A percentile compares a stretch with the other conserved stretches of the same genome.
These are phyloP conservation scores for Suhomyces yuchorum DNA, from an alignment of 1,139 yeast species.

Conservation along the genomic window DNA sequence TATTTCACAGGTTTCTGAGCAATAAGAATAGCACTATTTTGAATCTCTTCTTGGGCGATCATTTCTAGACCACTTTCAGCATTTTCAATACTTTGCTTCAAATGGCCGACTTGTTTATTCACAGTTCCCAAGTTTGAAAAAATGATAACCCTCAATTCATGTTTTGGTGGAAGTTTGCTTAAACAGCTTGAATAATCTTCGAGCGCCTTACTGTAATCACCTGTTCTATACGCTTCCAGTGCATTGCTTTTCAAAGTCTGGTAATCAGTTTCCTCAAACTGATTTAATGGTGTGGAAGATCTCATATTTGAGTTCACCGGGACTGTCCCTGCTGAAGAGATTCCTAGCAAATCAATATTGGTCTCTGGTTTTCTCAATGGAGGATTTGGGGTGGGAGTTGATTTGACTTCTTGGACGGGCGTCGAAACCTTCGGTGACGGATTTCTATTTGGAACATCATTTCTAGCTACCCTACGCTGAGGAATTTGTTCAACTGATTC, in stretches of 20 bases:
- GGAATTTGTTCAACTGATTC: neutral
- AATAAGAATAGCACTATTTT: slow-evolving; percentile 25
- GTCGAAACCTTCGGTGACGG: neutral
- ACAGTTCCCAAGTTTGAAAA: slow-evolving; percentile 78
- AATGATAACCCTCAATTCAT: slow-evolving; percentile 68
- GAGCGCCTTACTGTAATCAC: slow-evolving; percentile 77
- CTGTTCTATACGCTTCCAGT: slow-evolving; percentile 64
- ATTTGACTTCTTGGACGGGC: neutral
- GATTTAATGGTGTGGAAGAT: slow-evolving; percentile 32
- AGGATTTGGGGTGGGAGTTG: neutral
- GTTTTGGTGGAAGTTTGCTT: slow-evolving; percentile 60
- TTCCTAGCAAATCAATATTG: slow-evolving; percentile 18
- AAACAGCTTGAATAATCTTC: slow-evolving; percentile 64
- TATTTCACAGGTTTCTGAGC: slow-evolving; percentile 62
- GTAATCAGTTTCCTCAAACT: slow-evolving; percentile 53
- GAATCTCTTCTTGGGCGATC: slow-evolving; percentile 46
- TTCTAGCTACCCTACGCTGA: neutral
- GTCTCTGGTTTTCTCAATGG: neutral
- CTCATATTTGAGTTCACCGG: slow-evolving; percentile 14
- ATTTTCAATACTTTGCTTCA: slow-evolving; percentile 58
- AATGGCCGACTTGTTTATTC: slow-evolving; percentile 70
- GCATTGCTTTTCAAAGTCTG: slow-evolving; percentile 63
- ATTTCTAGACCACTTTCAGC: slow-evolving; percentile 60
- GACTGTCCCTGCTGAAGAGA: slow-evolving; percentile 8
- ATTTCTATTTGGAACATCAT: neutral